phyloP scores from a whole-genome alignment of 192 early-diverging fungal genomes.

The Coemansia umbellata region DNA sequence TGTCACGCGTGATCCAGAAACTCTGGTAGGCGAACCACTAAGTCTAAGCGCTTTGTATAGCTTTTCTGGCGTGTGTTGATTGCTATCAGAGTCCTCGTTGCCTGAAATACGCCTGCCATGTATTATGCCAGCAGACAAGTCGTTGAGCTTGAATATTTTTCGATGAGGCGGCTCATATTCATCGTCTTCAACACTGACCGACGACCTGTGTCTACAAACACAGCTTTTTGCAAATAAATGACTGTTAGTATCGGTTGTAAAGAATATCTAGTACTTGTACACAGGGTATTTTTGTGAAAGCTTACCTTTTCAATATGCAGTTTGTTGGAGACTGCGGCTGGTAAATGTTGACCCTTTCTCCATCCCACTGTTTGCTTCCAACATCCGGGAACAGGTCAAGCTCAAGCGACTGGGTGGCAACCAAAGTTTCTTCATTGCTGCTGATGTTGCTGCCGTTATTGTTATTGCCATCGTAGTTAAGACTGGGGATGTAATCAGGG shows the following conservation, averaged over 20 bases:
- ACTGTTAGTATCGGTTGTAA: too few species aligned
- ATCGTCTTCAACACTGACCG: background rate
- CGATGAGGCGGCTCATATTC: background rate
- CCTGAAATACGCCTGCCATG: background rate
- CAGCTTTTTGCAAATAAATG: background rate
- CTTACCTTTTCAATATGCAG: constrained; percentile 5
- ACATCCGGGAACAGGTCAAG: background rate
- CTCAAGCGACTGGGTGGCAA: background rate
- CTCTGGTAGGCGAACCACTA: constrained; percentile 34
- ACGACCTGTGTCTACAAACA: constrained; percentile 7
- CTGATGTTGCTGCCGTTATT: constrained; percentile 2
- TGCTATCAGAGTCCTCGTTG: background rate
- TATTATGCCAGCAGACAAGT: background rate
- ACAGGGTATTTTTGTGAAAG: background rate
- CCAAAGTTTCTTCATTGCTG: constrained; percentile 15
- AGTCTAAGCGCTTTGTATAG: constrained; percentile 20
- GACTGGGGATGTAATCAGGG: background rate
- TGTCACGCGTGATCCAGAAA: constrained; percentile 28
- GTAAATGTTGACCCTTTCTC: constrained; percentile 2
- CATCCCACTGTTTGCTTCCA: background rate
- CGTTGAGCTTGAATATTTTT: background rate
- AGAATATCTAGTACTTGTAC: too few species aligned
- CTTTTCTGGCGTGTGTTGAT: constrained; percentile 18
- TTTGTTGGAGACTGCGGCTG: constrained; percentile 6
- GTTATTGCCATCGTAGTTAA: background rate